Conservation (phyloP, 169 alveolate genomes). For the Eimeria maxima region DNA sequence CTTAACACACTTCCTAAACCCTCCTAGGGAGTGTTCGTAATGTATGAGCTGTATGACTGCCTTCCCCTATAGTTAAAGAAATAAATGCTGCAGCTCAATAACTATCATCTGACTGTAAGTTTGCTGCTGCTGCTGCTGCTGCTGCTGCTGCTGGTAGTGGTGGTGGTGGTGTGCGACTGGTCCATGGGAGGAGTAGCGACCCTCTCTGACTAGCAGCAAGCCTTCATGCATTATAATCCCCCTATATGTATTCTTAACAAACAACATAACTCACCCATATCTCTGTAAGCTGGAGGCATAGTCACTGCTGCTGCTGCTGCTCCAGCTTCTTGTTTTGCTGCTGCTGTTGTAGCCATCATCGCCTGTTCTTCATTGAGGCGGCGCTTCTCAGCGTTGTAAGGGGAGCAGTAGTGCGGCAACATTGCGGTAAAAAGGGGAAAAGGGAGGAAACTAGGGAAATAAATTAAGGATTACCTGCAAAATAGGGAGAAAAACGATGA, state of each 20-base stretch:
- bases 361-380: conserved; percentile 74
- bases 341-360: conserved; percentile 74
- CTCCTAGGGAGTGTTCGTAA: no score
- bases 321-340: conserved; percentile 78
- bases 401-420: conserved; percentile 85
- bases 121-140: background rate
- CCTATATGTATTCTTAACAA: background rate
- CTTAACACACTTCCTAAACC: no score
- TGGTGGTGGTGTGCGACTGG: no score
- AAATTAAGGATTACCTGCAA: background rate
- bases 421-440: background rate
- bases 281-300: conserved; percentile 84
- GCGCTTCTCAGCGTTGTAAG: conserved; percentile 86
- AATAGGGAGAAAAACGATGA: background rate
- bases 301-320: conserved; percentile 64
- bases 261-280: conserved; percentile 85
- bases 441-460: conserved; percentile 76
- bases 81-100: background rate
- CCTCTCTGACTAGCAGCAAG: no score
- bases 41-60: no score
- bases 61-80: no score
- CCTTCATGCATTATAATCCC: background rate
- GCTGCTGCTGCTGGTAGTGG: background rate
- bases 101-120: background rate
- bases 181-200: no score